Base-by-base conservation (phyloP, 768 basidiomycete genomes). In the Kwoniella sp. region DNA sequence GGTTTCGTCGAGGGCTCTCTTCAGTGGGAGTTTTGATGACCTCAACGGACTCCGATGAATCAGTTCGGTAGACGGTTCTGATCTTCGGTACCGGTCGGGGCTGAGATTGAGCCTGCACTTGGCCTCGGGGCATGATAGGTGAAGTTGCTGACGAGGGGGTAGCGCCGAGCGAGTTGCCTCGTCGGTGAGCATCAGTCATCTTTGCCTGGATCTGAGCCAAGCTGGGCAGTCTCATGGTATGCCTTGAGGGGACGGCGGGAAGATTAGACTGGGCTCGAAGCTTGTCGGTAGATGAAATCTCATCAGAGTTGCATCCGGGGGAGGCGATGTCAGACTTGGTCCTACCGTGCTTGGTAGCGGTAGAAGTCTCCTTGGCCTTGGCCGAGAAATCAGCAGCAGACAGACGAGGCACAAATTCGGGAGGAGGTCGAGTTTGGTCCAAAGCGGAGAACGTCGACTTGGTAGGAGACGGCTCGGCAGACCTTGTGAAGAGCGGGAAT, bases 161-260 rank as follows among this genome's bases (percentile, higher is more conserved):
- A 4, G 40, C 40, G 17, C 40, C 40, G 5, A 49, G 22, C 48
- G 48, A 49, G 9, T 22, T 54, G 0, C 49, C 64, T 49, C 73
- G 53, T 27, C 70, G 64, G 25, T 55, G 71, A 22, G 24, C 62
- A 24, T 57, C 65, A 21, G 60, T 60, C 27, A 76, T 64, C 60
- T 65, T 65, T 8, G 72, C 72, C 46, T 76, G 74, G 46, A 76
- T 73, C 64, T 76, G 70, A 40, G 66, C 67, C 2, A 76, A 64
- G 48, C 64, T 67, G 5, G 74, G 74, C 25, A 76, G 63, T 25
- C 55, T 59, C 53, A 55, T 51, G 3, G 63, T 58, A 37, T 64
- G 63, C 22, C 63, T 7, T 3, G 69, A 64, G 24, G 67, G 50
- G 0, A 55, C 25, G 21, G 48, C 50, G 19, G 55, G 33, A n/a